phyloP scores from a whole-genome alignment of 345 rosid genomes.

The Pistacia vera region DNA sequence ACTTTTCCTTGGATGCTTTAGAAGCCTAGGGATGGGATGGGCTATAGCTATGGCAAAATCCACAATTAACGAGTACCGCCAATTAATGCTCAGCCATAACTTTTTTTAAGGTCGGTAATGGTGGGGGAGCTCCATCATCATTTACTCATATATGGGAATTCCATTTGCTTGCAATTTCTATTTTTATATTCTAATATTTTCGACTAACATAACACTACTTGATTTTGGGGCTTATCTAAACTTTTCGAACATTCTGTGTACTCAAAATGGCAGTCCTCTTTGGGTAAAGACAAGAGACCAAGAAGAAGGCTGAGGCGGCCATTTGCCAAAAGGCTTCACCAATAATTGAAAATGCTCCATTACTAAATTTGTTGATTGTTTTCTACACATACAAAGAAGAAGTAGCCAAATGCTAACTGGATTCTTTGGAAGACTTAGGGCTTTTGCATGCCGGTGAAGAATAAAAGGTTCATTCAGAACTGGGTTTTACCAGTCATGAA shows the following conservation, averaged over 20 bases:
- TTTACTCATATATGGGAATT: slow-evolving; percentile 9
- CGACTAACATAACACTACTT: neutral
- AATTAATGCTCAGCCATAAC: slow-evolving; percentile 22
- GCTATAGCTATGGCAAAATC: neutral
- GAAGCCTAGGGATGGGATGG: slow-evolving; percentile 15
- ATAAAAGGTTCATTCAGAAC: too few species aligned
- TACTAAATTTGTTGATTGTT: neutral
- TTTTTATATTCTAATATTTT: neutral
- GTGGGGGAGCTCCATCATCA: slow-evolving; percentile 33
- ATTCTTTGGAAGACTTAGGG: neutral
- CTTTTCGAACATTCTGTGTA: neutral
- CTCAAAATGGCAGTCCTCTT: neutral
- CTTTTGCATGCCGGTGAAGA: too few species aligned
- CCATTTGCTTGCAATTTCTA: neutral
- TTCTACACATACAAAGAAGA: neutral
- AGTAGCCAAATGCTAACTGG: neutral
- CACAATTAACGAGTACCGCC: slow-evolving; percentile 14
- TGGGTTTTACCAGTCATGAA: too few species aligned
- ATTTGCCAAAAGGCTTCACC: neutral
- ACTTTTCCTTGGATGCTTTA: slow-evolving; percentile 45
- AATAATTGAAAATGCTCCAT: neutral
- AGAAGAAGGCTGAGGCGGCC: neutral
- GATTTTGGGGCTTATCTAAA: neutral
- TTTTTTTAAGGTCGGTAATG: slow-evolving; percentile 27
- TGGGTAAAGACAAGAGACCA: neutral